Evolutionary conservation across 108 stramenopile genomes (phyloP), one percentile per base, ranked within the genome.

Genomic region (Bacterosira constricta): DNA sequence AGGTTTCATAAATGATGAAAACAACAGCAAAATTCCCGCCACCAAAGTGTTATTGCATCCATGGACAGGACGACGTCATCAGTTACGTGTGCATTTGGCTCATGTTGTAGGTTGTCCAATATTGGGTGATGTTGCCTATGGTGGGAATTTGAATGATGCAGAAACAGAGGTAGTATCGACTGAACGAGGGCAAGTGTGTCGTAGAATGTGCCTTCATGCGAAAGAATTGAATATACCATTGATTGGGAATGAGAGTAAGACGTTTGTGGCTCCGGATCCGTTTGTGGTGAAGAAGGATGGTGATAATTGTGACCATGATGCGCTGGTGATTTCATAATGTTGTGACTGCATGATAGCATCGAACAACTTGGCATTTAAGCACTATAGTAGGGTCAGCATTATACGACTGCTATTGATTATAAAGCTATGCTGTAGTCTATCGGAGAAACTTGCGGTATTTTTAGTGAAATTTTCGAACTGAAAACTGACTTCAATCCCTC

Each of bases 11-110:
- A n/a, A n/a, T n/a, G n/a, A n/a, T n/a, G n/a, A n/a, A 26, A 58
- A 45, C 25, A 21, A 34, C 21, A 38, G 25, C 6, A 20, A n/a
- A 47, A 23, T 81, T 29, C 54, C 72, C 15, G 90, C 92, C 18
- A 87, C 96, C 53, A 95, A 97, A 71, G 90, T 98, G 7, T 41
- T 64, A 21, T 65, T 94, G 13, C 35, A 64, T 21, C 97, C 97
- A 12, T 50, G 77, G 30, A 94, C 94, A 15, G 97, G 97, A n/a
- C 83, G 98, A 23, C 79, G 96, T 18, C 98, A 98, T 79, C 97
- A 99, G 79, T 77, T 98, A 17, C 80, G 98, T 12, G 70, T 97
- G 10, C 98, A 99, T 69, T 81, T 86, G 65, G 84, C 87, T 25
- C 64, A 84, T 37, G 46, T 89, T 29, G 70, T 85, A 12, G 96